Conservation (phyloP, 345 rosid species). For the Citrus unshiu region DNA sequence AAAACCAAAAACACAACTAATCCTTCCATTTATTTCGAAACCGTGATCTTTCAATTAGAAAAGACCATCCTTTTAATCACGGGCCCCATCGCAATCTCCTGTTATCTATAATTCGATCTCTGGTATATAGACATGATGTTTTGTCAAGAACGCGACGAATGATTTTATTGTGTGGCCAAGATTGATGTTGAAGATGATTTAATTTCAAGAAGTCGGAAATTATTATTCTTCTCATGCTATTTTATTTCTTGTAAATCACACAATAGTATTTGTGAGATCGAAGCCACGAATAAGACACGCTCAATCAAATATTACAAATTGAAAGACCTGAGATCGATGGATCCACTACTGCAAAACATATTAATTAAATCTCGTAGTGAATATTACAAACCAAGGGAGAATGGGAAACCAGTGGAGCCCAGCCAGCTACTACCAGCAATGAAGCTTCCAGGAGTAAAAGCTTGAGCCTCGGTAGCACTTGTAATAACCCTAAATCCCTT, state of each 20-base stretch:
- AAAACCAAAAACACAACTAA: no score
- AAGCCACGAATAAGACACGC: not conserved
- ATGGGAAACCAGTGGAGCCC: constrained; percentile 73
- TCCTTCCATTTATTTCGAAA: no score
- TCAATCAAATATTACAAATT: not conserved
- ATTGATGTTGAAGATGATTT: not conserved
- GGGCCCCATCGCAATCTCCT: no score
- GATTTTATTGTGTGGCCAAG: no score
- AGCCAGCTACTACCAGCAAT: constrained; percentile 71
- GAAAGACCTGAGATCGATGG: no score
- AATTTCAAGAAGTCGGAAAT: not conserved
- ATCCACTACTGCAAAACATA: no score
- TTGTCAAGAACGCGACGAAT: no score
- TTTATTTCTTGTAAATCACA: not conserved
- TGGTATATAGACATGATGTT: no score
- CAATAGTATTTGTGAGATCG: no score
- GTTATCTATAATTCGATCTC: no score
- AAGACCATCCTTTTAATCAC: no score
- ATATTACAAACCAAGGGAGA: constrained; percentile 51
- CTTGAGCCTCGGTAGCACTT: constrained; percentile 52
- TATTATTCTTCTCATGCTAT: not conserved
- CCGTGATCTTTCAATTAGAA: no score
- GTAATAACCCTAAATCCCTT: constrained; percentile 59
- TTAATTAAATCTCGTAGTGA: not conserved
- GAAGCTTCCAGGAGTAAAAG: constrained; percentile 48